Conservation (phyloP, 129 eudicot species). For the Artemisia argyi region DNA sequence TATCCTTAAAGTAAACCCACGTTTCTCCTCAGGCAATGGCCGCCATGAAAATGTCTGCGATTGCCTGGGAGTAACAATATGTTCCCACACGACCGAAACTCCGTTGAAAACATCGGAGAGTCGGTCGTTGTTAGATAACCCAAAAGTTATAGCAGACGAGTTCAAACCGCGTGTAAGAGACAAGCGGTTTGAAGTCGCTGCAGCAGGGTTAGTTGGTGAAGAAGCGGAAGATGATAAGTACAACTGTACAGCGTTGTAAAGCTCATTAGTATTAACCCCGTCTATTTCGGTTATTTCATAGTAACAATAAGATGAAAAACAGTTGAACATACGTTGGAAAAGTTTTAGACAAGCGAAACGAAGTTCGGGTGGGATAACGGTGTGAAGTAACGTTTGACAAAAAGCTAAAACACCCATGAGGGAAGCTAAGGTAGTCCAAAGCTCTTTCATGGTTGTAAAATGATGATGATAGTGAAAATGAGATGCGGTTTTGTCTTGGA, state of each 20-base stretch:
- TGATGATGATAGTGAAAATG: conserved; percentile 1
- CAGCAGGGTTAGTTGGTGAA: conserved; percentile 47
- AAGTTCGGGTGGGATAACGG: conserved; percentile 83
- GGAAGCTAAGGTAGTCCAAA: conserved; percentile 93
- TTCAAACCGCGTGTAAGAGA: conserved; percentile 79
- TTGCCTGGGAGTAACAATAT: conserved; percentile 72
- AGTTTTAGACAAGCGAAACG: conserved; percentile 64
- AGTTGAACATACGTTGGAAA: conserved; percentile 64
- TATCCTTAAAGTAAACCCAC: conserved; percentile 74
- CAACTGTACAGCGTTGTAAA: conserved; percentile 94
- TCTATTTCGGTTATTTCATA: conserved; percentile 97
- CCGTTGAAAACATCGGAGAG: conserved; percentile 53
- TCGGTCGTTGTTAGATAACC: conserved; percentile 81
- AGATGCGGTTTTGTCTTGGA: conserved; percentile 8
- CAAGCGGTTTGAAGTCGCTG: conserved; percentile 56
- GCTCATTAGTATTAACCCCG: conserved; percentile 98
- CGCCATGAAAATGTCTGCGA: conserved; percentile 88
- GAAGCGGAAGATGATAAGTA: conserved; percentile 74
- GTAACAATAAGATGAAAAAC: conserved; percentile 79
- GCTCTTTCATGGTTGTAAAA: conserved; percentile 60
- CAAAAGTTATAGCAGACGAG: conserved; percentile 75
- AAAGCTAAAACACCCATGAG: conserved; percentile 94
- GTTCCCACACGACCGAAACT: conserved; percentile 76
- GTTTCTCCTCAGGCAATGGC: conserved; percentile 88
- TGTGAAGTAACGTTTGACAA: conserved; percentile 71